These are phyloP conservation scores for Hypoxylon fragiforme DNA, from an alignment of 495 filamentous ascomycete species.

Conservation along the genomic window DNA sequence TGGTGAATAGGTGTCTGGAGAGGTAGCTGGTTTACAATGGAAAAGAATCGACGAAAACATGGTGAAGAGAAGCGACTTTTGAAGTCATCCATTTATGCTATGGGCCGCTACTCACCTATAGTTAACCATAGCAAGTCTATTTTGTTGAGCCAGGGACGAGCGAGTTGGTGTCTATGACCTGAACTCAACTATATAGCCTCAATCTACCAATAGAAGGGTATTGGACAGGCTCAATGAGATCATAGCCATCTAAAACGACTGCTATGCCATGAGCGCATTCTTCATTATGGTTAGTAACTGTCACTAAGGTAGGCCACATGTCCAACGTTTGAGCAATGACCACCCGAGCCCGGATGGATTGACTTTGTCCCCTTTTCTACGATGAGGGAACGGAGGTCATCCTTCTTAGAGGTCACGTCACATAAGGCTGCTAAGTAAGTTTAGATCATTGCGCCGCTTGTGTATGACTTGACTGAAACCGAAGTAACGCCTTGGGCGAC, in stretches of 20 bases:
- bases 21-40: too few species aligned
- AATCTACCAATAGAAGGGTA: background rate
- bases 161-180: slow-evolving; percentile 8
- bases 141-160: background rate
- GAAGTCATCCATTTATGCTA: background rate
- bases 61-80: background rate
- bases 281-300: background rate
- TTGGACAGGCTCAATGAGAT: background rate
- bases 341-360: too few species aligned
- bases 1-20: background rate
- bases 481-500: too few species aligned
- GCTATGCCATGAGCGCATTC: background rate
- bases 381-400: too few species aligned
- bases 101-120: background rate
- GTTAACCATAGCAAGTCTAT: background rate
- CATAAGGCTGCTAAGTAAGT: too few species aligned
- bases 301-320: background rate
- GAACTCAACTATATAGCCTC: slow-evolving; percentile 4
- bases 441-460: too few species aligned
- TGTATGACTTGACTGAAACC: too few species aligned
- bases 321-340: background rate
- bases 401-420: too few species aligned
- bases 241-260: background rate
- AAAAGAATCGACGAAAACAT: too few species aligned
- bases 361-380: too few species aligned